Conservation (phyloP, 306 rosid genomes). For the Fagus sylvatica region DNA sequence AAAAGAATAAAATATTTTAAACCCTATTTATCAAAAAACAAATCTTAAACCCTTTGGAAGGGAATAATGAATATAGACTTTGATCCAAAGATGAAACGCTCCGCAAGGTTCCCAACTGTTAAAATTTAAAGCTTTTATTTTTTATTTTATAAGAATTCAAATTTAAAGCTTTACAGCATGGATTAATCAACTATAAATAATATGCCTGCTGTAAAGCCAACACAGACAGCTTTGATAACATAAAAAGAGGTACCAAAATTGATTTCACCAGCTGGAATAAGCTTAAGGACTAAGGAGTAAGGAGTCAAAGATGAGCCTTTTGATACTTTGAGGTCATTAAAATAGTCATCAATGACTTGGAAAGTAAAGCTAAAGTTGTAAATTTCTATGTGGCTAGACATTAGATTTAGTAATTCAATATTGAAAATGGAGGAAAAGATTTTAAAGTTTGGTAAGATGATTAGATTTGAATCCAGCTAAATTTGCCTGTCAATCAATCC, state of each 20-base stretch:
- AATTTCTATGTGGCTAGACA: background rate
- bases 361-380: background rate
- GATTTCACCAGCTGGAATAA: conserved; percentile 20
- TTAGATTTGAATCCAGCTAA: conserved; percentile 13
- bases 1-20: too few species aligned
- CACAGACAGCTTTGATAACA: background rate
- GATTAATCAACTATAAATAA: background rate
- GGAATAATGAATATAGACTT: too few species aligned
- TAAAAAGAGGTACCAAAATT: background rate
- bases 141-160: too few species aligned
- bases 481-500: conserved; percentile 7
- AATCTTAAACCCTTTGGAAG: too few species aligned
- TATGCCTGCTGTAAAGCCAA: background rate
- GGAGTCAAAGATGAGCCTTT: background rate
- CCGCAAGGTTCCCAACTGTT: too few species aligned
- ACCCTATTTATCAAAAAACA: too few species aligned
- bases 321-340: background rate
- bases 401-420: background rate
- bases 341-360: background rate
- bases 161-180: background rate
- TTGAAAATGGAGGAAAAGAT: background rate
- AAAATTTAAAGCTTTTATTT: too few species aligned
- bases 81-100: too few species aligned
- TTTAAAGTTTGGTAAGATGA: too few species aligned
- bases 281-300: background rate